Percentiles rank a stretch among this genome's conserved stretches.
phyloP scores from a whole-genome alignment of 164 flowering plant genomes.

The Tetrastigma voinierianum region DNA sequence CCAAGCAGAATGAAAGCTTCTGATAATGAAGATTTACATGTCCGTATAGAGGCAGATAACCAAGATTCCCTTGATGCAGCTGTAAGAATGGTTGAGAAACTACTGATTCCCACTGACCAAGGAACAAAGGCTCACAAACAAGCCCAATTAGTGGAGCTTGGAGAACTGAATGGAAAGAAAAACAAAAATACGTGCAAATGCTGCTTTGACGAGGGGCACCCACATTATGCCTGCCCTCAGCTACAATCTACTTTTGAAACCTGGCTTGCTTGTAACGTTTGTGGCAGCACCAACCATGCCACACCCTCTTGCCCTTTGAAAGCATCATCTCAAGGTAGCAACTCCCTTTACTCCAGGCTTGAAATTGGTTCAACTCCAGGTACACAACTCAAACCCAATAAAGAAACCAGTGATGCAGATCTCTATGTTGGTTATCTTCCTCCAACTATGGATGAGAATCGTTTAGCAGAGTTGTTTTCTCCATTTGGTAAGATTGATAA shows the following conservation, averaged over 20 bases:
- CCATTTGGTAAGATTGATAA: slow-evolving; percentile 35
- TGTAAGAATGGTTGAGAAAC: slow-evolving; percentile 38
- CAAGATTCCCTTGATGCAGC: slow-evolving; percentile 44
- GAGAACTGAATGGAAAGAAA: slow-evolving; percentile 19
- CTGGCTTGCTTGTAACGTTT: slow-evolving; percentile 13
- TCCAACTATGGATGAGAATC: slow-evolving; percentile 23
- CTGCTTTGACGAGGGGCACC: slow-evolving; percentile 31
- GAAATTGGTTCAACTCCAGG: slow-evolving; percentile 16
- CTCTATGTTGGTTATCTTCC: slow-evolving; percentile 42
- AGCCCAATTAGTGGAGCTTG: slow-evolving; percentile 36
- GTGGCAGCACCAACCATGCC: slow-evolving; percentile 19
- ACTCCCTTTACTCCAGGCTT: slow-evolving; percentile 2
- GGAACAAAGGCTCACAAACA: slow-evolving; percentile 28
- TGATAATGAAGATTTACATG: slow-evolving; percentile 47
- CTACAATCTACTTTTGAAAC: slow-evolving; percentile 8
- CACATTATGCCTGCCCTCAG: slow-evolving; percentile 22
- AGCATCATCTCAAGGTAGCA: slow-evolving; percentile 6
- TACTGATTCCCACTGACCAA: slow-evolving; percentile 35
- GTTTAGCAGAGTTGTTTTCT: slow-evolving; percentile 32
- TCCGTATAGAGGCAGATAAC: slow-evolving; percentile 40
- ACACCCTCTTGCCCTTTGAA: slow-evolving; percentile 16
- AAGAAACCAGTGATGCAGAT: slow-evolving; percentile 21
- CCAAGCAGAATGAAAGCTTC: slow-evolving; percentile 4
- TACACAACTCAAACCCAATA: slow-evolving; percentile 11
- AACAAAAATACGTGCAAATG: slow-evolving; percentile 13